phyloP scores from a whole-genome alignment of 1,139 yeast genomes.

The Hyphopichia buzzinii region DNA sequence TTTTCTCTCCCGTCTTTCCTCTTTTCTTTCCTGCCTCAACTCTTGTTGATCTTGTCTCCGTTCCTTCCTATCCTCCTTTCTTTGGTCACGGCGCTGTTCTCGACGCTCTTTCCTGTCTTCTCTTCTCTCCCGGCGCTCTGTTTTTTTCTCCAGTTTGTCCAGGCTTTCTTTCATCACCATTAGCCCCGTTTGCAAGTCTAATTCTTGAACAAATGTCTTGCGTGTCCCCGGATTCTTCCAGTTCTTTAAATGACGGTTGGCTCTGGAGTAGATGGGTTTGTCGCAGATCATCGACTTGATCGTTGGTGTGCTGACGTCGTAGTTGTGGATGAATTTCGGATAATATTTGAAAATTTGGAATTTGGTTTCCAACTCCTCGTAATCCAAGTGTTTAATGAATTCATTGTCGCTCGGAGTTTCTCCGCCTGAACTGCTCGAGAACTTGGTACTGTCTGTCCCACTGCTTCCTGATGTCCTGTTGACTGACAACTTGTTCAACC shows the following conservation, averaged over 20 bases:
- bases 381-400: slow-evolving; percentile 27
- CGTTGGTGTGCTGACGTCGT: slow-evolving; percentile 36
- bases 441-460: slow-evolving; percentile 3
- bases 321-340: slow-evolving; percentile 42
- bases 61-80: slow-evolving; percentile 8
- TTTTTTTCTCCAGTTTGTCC: slow-evolving; percentile 7
- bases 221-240: slow-evolving; percentile 8
- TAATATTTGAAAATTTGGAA: slow-evolving; percentile 39
- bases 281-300: slow-evolving; percentile 33
- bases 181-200: slow-evolving; percentile 1
- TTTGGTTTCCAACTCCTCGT: slow-evolving; percentile 34
- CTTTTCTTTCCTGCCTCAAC: slow-evolving; percentile 8
- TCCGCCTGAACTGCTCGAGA: not conserved
- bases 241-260: slow-evolving; percentile 35
- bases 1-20: slow-evolving; percentile 5
- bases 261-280: slow-evolving; percentile 43
- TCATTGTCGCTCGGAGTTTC: slow-evolving; percentile 15
- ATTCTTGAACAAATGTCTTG: not conserved
- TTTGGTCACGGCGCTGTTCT: slow-evolving; percentile 7
- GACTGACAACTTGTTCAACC: slow-evolving; percentile 12
- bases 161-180: slow-evolving; percentile 1
- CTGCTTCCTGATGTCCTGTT: not conserved
- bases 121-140: slow-evolving; percentile 8
- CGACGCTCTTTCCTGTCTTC: slow-evolving; percentile 8
- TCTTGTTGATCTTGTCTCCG: slow-evolving; percentile 12